These are phyloP conservation scores for Syzygium aqueum DNA, from an alignment of 345 rosid genomes.

Conservation along the genomic window DNA sequence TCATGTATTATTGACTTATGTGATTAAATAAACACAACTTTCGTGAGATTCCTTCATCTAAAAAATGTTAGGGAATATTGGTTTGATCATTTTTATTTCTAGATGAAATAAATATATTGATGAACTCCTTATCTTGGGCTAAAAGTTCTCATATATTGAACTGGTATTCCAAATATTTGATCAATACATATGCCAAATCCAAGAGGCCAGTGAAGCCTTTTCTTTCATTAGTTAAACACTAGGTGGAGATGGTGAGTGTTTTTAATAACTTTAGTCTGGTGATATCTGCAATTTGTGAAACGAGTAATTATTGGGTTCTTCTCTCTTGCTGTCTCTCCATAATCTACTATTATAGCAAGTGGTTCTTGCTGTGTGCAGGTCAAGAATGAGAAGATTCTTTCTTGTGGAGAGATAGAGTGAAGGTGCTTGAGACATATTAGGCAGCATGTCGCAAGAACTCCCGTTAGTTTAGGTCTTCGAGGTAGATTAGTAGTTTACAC, in stretches of 20 bases:
- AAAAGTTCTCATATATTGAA: background rate
- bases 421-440: background rate
- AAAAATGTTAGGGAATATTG: background rate
- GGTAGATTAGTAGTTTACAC: background rate
- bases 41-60: background rate
- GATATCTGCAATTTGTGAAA: background rate
- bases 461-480: background rate
- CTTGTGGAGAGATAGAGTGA: background rate
- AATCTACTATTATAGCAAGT: background rate
- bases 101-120: background rate
- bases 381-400: background rate
- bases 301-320: background rate
- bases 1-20: background rate
- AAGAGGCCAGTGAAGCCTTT: background rate
- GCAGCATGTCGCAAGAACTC: background rate
- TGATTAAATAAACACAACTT: background rate
- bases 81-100: background rate
- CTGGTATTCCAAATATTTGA: background rate
- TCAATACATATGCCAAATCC: background rate
- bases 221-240: background rate
- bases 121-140: background rate
- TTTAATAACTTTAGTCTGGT: background rate
- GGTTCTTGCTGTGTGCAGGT: background rate
- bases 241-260: background rate
- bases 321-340: background rate